Evolutionary conservation across 2,329 filamentous ascomycete genomes (phyloP), one percentile per base, ranked within the genome.

Genomic region (Phialophora verrucosa): DNA sequence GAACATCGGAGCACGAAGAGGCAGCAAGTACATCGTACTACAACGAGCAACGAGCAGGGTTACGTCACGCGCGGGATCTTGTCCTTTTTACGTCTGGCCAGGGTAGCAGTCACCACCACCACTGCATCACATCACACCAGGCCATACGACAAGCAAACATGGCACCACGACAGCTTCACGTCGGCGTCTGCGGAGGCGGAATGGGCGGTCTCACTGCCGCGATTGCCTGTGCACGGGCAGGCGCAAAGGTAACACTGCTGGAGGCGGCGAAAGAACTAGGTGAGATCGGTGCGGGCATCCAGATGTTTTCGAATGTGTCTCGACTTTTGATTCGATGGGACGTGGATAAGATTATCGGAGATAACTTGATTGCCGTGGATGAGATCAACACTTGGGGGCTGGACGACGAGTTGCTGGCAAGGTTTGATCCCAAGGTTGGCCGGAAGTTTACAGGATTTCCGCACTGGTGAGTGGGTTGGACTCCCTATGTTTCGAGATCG

Each of bases 151-250:
- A 25, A 51, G 7, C 49, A 23, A 51, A 51, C 38, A 66, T 63
- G 64, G 47, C 59, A 4, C 56, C 61, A 29, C 57, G 7, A 29
- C 54, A 63, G n/a, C 62, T 73, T 29, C 66, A 69, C 47, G 65
- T 76, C 47, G 74, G 74, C 17, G 70, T 76, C 7, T 66, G 75
- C n/a, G 80, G 79, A 25, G 79, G 78, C 20, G 79, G 80, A 5
- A 75, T 82, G 29, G 79, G 78, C 2, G 80, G 80, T 10, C 74
- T 82, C 8, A 78, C 80, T 17, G 78, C 81, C 20, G 77, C 80
- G 8, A 81, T 82, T 62, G 78, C 80, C 64, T 76, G 78, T 55
- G 76, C 78, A 27, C 72, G 77, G 6, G 76, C 78, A 31, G 79
- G 79, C 1, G 77, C 77, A 49, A 69, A 72, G 14, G 77, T 82